Percentiles rank a stretch among this genome's conserved stretches.
phyloP scores from a whole-genome alignment of 2,329 filamentous ascomycete genomes.

The Hansfordia pulvinata region DNA sequence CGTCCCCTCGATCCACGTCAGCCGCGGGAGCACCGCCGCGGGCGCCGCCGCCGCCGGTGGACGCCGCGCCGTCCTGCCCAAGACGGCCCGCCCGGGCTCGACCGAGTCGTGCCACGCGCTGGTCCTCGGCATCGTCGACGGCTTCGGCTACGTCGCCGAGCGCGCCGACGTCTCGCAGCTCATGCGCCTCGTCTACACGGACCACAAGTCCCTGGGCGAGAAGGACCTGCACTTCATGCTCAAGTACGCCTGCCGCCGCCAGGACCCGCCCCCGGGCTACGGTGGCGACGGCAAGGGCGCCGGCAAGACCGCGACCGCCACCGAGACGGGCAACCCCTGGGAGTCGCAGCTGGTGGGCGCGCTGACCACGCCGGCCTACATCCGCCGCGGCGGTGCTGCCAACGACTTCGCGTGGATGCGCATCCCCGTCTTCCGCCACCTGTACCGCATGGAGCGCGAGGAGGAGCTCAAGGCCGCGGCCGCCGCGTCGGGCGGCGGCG shows the following conservation, averaged over 20 bases:
- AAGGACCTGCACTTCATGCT: slow-evolving; percentile 6
- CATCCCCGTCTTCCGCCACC: neutral
- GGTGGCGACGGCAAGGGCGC: neutral
- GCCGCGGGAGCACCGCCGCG: too few relatives aligned
- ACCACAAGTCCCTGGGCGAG: slow-evolving; percentile 2
- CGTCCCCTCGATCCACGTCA: too few relatives aligned
- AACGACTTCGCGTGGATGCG: neutral
- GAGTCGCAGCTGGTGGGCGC: slow-evolving; percentile 3
- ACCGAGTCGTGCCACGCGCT: neutral
- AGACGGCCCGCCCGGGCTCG: neutral
- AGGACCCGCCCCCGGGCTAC: too few relatives aligned
- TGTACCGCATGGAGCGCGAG: neutral
- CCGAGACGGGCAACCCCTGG: neutral
- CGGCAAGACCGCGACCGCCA: neutral
- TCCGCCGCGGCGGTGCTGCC: slow-evolving; percentile 2
- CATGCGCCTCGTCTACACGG: slow-evolving; percentile 2
- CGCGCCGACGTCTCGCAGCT: slow-evolving; percentile 1
- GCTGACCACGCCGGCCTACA: slow-evolving; percentile 3
- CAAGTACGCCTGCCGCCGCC: slow-evolving; percentile 2
- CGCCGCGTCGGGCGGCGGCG: neutral
- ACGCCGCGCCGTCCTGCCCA: too few relatives aligned
- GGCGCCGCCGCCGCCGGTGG: too few relatives aligned
- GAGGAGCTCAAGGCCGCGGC: neutral
- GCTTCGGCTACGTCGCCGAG: slow-evolving; percentile 3
- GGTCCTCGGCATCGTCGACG: neutral